phyloP scores from a whole-genome alignment of 495 filamentous ascomycete species.

The Penicillium coffeae region DNA sequence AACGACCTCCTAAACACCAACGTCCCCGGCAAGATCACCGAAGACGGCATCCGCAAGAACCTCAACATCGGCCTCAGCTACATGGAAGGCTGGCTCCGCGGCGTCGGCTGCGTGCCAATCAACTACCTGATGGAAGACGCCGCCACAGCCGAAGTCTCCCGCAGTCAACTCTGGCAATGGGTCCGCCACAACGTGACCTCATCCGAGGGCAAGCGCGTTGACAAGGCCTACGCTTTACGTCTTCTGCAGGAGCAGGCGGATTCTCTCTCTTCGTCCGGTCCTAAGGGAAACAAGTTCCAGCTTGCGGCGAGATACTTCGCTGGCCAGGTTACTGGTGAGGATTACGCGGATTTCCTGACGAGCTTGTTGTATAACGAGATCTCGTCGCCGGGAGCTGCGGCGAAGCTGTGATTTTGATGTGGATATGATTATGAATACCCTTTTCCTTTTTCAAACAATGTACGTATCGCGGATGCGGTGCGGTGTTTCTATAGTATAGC shows the following conservation, averaged over 20 bases:
- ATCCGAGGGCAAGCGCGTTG: slow-evolving; percentile 85
- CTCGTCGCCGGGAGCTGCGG: slow-evolving; percentile 73
- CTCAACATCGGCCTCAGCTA: slow-evolving; percentile 94
- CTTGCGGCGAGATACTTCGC: slow-evolving; percentile 91
- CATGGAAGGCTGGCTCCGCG: slow-evolving; percentile 98
- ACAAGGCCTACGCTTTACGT: slow-evolving; percentile 84
- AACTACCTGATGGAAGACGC: slow-evolving; percentile 99
- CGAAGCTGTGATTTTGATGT: slow-evolving; percentile 63
- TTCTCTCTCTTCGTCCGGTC: slow-evolving; percentile 65
- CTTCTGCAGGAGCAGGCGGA: slow-evolving; percentile 85
- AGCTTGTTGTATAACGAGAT: slow-evolving; percentile 96
- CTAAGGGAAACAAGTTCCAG: slow-evolving; percentile 87
- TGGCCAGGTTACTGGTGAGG: slow-evolving; percentile 90
- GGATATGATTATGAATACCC: slow-evolving; percentile 31
- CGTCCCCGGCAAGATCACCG: slow-evolving; percentile 88
- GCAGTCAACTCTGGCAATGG: slow-evolving; percentile 97
- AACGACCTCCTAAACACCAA: slow-evolving; percentile 99
- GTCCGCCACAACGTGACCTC: slow-evolving; percentile 78
- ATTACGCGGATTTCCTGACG: slow-evolving; percentile 96
- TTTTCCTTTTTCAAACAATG: slow-evolving; percentile 3
- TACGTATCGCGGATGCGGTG: not conserved
- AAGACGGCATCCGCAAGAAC: slow-evolving; percentile 97
- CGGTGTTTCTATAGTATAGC: not conserved
- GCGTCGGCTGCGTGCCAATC: slow-evolving; percentile 94
- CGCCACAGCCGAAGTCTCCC: slow-evolving; percentile 91